A percentile compares a stretch with the other conserved stretches of the same genome.
Evolutionary conservation across 352 stramenopile genomes (phyloP).

Genomic region (Phytophthora pisi): DNA sequence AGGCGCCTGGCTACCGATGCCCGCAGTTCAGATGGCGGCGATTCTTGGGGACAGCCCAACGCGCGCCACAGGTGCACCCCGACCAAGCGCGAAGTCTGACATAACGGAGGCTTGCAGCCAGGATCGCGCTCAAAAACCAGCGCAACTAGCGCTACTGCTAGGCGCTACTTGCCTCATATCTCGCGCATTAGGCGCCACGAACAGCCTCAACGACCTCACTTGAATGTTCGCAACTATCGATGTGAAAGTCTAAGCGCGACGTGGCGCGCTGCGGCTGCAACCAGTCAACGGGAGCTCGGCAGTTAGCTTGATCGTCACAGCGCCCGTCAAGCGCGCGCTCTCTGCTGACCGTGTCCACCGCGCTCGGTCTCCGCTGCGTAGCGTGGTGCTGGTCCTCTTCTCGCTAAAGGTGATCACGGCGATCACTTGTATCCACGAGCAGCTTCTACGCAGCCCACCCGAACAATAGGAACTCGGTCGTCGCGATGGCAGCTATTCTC

Average conservation of each 20-base stretch:
- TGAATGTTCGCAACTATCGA: not conserved
- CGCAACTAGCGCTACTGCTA: constrained; percentile 9
- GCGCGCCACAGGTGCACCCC: constrained; percentile 24
- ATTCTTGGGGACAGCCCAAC: constrained; percentile 23
- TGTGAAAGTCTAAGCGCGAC: constrained; percentile 5
- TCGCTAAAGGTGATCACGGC: not conserved
- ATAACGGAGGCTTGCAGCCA: constrained; percentile 9
- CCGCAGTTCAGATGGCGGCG: constrained; percentile 28
- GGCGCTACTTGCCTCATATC: constrained; percentile 12
- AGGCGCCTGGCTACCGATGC: constrained; percentile 2
- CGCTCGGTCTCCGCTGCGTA: not conserved
- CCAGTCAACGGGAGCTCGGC: not conserved
- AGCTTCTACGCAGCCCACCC: not conserved
- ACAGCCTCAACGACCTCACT: not conserved
- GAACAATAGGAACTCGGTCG: not conserved
- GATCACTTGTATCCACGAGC: not conserved
- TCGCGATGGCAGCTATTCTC: not conserved
- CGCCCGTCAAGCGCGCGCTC: not conserved
- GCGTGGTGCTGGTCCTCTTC: not conserved
- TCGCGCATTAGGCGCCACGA: constrained; percentile 10
- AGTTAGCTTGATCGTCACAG: not conserved
- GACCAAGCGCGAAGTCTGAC: constrained; percentile 17
- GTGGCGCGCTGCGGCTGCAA: not conserved
- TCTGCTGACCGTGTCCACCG: not conserved
- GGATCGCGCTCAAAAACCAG: constrained; percentile 5